Percentiles rank a stretch among this genome's conserved stretches.
These are phyloP conservation scores for Stropharia rugosoannulata DNA, from an alignment of 768 basidiomycete genomes.

Conservation along the genomic window DNA sequence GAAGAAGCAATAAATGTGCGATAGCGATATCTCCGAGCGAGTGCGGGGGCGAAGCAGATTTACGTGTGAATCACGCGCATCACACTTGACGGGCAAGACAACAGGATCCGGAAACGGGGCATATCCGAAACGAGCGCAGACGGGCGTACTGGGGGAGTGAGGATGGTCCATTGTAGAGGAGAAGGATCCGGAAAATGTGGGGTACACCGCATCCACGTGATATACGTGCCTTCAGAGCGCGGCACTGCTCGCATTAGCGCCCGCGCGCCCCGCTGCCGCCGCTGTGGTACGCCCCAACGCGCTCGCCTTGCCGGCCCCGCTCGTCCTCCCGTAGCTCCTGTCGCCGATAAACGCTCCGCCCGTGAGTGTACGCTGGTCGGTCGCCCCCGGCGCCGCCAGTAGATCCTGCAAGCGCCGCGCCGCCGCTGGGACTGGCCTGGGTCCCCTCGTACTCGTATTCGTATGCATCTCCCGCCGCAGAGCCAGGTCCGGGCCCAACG, in stretches of 20 bases:
- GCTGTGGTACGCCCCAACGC: neutral
- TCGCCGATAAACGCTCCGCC: neutral
- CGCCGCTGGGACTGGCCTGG: neutral
- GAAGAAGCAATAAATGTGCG: too few species aligned
- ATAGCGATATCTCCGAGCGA: too few species aligned
- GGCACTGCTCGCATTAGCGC: neutral
- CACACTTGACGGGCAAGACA: too few species aligned
- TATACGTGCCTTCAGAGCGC: neutral
- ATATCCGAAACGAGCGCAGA: too few species aligned
- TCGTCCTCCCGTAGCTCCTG: slow-evolving; percentile 18
- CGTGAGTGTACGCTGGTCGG: neutral
- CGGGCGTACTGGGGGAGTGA: too few species aligned
- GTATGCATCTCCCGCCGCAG: neutral
- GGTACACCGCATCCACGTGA: neutral
- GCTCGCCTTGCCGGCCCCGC: neutral
- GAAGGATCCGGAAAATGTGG: neutral
- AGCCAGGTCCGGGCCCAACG: neutral
- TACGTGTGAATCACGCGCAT: too few species aligned
- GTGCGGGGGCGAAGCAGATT: too few species aligned
- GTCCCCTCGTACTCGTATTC: neutral
- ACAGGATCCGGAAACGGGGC: too few species aligned
- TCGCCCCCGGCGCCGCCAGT: neutral
- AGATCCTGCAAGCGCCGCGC: neutral
- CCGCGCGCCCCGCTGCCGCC: neutral
- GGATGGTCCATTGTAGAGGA: too few species aligned